Base-by-base conservation (phyloP, 129 eudicot genomes). In the Escallonia herrerae region DNA sequence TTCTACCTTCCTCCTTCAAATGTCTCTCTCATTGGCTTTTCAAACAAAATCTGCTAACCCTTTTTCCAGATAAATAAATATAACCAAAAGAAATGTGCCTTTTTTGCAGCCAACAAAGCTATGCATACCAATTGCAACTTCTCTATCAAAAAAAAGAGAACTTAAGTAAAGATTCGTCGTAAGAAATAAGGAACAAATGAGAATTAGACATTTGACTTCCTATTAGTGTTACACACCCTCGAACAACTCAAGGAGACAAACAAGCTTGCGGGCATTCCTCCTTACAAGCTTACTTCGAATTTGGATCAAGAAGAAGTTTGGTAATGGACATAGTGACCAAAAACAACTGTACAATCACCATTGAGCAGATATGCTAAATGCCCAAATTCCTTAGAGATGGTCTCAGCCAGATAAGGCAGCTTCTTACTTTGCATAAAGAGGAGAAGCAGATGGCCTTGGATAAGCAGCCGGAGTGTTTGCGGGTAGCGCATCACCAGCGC, bases 401-500 rank as follows among this genome's bases (percentile, higher is more conserved):
- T 12, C 8, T 15, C 44, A 46, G 41, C 54, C 40, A 5, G 33
- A 22, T 0, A 22, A 22, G 14, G 54, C n/a, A 22, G 33, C 33
- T 22, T 22, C 33, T 70, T 71, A 72, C 74, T 77, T 53, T 14
- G 72, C 44, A 45, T 64, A 72, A 38, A 83, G 74, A 4, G 79
- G 81, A 56, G 90, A 68, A 68, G 79, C 79, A 22, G 80, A 84
- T 6, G 95, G 87, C 74, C 86, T 77, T 0, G 91, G 91, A 75
- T 86, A 80, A 41, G 81, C 60, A 0, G 55, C 67, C 6, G 71
- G 60, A n/a, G 45, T 59, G 4, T 54, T 56, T 38, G 52, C 77
- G 4, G 46, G 61, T 7, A 38, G 5, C 60, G 76, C 76, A 38
- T 72, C 81, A 14, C 69, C 66, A 3, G 79, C 47, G 58, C 83